phyloP scores from a whole-genome alignment of 805 yeast genomes.

The Saccharomycopsis sp. region DNA sequence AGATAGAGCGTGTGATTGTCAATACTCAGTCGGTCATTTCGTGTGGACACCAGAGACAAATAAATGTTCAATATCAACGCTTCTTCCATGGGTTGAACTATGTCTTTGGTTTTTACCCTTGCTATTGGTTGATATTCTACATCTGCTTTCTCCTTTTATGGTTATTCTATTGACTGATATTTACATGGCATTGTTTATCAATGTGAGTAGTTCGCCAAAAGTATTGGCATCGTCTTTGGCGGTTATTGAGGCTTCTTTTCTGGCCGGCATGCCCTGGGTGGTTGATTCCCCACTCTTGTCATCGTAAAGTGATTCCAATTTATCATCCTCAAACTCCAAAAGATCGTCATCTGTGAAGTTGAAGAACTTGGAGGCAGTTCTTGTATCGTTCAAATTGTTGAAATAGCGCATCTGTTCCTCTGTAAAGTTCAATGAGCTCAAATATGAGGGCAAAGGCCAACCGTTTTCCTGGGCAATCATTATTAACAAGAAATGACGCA shows the following conservation, averaged over 20 bases:
- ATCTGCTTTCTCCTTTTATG: too few species aligned
- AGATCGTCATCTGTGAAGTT: conserved; percentile 8
- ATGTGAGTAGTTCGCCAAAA: too few species aligned
- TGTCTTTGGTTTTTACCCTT: too few species aligned
- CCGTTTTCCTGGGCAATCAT: conserved; percentile 13
- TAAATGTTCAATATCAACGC: too few species aligned
- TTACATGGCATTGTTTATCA: too few species aligned
- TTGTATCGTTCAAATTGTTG: not conserved
- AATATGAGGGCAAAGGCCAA: conserved; percentile 17
- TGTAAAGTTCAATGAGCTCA: conserved; percentile 1
- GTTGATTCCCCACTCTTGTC: not conserved
- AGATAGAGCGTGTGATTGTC: conserved; percentile 33
- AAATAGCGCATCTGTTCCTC: not conserved
- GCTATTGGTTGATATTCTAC: too few species aligned
- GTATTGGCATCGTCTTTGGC: too few species aligned
- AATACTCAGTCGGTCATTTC: conserved; percentile 26
- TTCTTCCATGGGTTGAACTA: too few species aligned
- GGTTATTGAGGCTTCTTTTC: not conserved
- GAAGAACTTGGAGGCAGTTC: not conserved
- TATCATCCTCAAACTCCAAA: conserved; percentile 16
- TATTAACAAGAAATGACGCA: conserved; percentile 14
- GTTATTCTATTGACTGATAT: too few species aligned
- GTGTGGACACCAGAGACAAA: conserved; percentile 49
- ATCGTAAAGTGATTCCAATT: conserved; percentile 6
- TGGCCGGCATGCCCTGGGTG: not conserved